Evolutionary conservation across 768 basidiomycete species (phyloP), one percentile per base, ranked within the genome.

Genomic region (Boletus vermiculosoides): DNA sequence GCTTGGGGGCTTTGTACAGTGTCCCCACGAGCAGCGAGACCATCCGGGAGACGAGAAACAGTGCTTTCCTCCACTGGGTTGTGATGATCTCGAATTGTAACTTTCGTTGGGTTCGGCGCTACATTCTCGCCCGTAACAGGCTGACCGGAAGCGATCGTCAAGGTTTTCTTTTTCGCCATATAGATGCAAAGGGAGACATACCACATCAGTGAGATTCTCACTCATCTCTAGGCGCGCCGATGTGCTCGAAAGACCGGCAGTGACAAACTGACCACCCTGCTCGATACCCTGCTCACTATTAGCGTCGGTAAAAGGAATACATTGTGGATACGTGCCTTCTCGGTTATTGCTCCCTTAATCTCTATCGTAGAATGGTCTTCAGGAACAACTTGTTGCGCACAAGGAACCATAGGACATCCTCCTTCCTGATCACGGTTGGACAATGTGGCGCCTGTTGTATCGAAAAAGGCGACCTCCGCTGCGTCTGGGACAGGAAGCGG

Each of bases 401-500:
- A 41, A 22, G 25, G 6, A 45, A 1, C 30, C 18, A n/a, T 16
- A n/a, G 36, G 5, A 20, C 2, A 37, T 39, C 13, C 36, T 42
- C 55, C 45, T 34, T n/a, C 25, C 25, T 25, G 25, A 25, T 25
- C 25, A 25, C 25, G 25, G 25, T 23, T 11, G 39, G 50, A 59
- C 18, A 39, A 50, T 13, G 15, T 15, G 18, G 13, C 16, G 9
- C 57, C 37, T 40, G 36, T 28, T 12, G 47, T 30, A 36, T 50
- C 53, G 56, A 68, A 68, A 55, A 62, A 67, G 22, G 49, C 22
- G 22, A 60, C 22, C 31, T 69, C 67, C 20, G 20, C 49, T 30
- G 33, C 48, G 25, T 61, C 63, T 15, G 59, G 63, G 22, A 52
- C 47, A 36, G 60, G 63, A 53, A 67, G 60, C 2, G 60, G 45